A percentile compares a stretch with the other conserved stretches of the same genome.
Evolutionary conservation across 805 yeast species (phyloP).

Genomic region (Saturnispora sanitii): DNA sequence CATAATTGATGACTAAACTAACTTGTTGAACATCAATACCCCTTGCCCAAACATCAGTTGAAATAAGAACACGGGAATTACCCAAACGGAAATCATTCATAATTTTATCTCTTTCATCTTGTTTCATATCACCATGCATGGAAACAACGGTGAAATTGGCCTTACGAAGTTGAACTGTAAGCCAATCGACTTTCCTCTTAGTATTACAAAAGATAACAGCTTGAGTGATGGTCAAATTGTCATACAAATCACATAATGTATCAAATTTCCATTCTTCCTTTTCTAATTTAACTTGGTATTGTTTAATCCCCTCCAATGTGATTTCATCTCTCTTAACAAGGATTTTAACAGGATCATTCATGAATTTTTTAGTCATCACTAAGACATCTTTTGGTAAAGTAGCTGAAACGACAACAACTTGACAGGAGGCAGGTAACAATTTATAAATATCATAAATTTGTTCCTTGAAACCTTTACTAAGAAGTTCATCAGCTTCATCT

Average conservation of each 20-base stretch:
- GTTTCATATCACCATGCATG: constrained; percentile 96
- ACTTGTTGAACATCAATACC: constrained; percentile 99
- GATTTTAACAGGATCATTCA: constrained; percentile 88
- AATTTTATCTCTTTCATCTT: constrained; percentile 85
- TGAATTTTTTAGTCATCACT: constrained; percentile 85
- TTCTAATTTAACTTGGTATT: constrained; percentile 83
- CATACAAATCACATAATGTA: constrained; percentile 88
- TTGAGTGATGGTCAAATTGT: constrained; percentile 89
- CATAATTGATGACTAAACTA: constrained; percentile 90
- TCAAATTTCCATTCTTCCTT: constrained; percentile 92
- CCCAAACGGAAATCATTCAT: constrained; percentile 96
- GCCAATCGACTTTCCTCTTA: constrained; percentile 87
- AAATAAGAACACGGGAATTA: constrained; percentile 82
- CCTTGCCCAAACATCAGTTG: constrained; percentile 96
- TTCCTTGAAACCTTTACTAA: constrained; percentile 88
- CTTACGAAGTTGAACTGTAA: constrained; percentile 66
- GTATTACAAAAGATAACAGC: constrained; percentile 98
- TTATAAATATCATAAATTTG: constrained; percentile 90
- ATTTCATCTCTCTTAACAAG: constrained; percentile 91
- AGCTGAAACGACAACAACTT: constrained; percentile 91
- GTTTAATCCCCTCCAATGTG: constrained; percentile 89
- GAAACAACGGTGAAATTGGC: constrained; percentile 87
- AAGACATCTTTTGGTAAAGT: constrained; percentile 87
- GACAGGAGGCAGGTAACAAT: constrained; percentile 72
- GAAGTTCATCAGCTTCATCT: constrained; percentile 95